A percentile compares a stretch with the other conserved stretches of the same genome.
Evolutionary conservation across 305 asterid genomes (phyloP).

Genomic region (Plantago rigida): DNA sequence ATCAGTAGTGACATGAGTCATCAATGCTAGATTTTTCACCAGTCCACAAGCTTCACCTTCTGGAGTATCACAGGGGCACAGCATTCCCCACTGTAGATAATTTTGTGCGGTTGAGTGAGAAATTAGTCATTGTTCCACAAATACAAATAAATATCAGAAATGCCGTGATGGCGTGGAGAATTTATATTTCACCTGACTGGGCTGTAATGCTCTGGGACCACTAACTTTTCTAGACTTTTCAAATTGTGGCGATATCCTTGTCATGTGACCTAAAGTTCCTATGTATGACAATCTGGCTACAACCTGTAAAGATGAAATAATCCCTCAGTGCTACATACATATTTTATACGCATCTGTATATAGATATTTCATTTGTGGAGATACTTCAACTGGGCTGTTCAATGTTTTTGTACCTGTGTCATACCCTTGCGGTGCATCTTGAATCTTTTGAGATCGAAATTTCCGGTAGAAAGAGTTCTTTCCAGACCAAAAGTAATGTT

Average conservation of each 20-base stretch:
- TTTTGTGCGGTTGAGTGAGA: slow-evolving; percentile 21
- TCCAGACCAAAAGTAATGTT: slow-evolving; percentile 61
- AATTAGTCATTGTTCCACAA: slow-evolving; percentile 11
- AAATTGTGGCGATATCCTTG: slow-evolving; percentile 79
- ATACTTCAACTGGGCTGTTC: slow-evolving; percentile 4
- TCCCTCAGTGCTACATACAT: slow-evolving; percentile 3
- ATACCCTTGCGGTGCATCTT: slow-evolving; percentile 84
- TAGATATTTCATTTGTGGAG: background rate
- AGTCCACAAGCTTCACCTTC: slow-evolving; percentile 98
- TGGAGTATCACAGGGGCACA: slow-evolving; percentile 98
- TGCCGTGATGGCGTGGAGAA: background rate
- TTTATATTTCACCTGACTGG: slow-evolving; percentile 63
- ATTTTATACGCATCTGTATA: background rate
- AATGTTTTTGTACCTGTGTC: slow-evolving; percentile 64
- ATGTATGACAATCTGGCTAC: slow-evolving; percentile 75
- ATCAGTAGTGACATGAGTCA: slow-evolving; percentile 98
- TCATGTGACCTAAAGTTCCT: slow-evolving; percentile 76
- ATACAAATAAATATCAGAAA: background rate
- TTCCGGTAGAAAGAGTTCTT: slow-evolving; percentile 88
- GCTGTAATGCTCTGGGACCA: slow-evolving; percentile 96
- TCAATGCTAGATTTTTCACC: slow-evolving; percentile 91
- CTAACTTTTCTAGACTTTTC: slow-evolving; percentile 97
- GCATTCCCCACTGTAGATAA: slow-evolving; percentile 85
- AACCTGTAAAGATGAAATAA: slow-evolving; percentile 37
- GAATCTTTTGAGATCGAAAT: slow-evolving; percentile 82